Percentiles rank a stretch among this genome's conserved stretches.
phyloP scores from a whole-genome alignment of 2,329 filamentous ascomycete genomes.

The Colletotrichum sublineola region DNA sequence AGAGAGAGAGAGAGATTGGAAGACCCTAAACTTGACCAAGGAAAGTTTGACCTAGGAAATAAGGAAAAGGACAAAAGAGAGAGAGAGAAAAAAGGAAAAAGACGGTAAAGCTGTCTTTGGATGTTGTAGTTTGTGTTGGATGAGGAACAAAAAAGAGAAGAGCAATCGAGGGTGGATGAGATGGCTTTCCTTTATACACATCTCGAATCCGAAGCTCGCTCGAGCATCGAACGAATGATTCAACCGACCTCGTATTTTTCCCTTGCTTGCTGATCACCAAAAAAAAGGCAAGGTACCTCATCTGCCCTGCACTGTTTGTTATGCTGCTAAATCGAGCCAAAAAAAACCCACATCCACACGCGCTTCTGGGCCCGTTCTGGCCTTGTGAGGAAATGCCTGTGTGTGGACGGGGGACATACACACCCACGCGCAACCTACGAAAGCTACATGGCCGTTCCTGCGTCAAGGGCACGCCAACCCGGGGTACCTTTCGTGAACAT shows the following conservation, averaged over 20 bases:
- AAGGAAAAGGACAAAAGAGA: conserved; percentile 45
- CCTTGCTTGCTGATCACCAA: background rate
- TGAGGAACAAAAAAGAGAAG: conserved; percentile 3
- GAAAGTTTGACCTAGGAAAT: conserved; percentile 45
- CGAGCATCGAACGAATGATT: background rate
- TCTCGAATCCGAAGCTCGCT: background rate
- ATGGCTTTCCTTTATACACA: conserved; percentile 36
- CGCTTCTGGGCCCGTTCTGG: conserved; percentile 18
- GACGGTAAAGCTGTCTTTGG: conserved; percentile 42
- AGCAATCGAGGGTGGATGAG: background rate
- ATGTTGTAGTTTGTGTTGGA: conserved; percentile 29
- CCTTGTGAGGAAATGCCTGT: background rate
- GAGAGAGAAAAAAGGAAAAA: conserved; percentile 46
- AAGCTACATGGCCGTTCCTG: conserved; percentile 4
- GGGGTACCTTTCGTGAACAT: conserved; percentile 4
- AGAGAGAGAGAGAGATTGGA: conserved; percentile 43
- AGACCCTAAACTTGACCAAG: conserved; percentile 44
- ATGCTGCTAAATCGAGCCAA: conserved; percentile 40
- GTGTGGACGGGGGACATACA: background rate
- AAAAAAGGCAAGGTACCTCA: background rate
- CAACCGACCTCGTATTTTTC: background rate
- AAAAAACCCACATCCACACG: conserved; percentile 1
- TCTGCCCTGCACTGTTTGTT: conserved; percentile 23
- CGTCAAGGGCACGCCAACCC: background rate
- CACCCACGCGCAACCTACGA: background rate